Percentiles rank a stretch among this genome's conserved stretches.
Conservation (phyloP, 495 filamentous ascomycete genomes). For the Baudoinia panamericana region DNA sequence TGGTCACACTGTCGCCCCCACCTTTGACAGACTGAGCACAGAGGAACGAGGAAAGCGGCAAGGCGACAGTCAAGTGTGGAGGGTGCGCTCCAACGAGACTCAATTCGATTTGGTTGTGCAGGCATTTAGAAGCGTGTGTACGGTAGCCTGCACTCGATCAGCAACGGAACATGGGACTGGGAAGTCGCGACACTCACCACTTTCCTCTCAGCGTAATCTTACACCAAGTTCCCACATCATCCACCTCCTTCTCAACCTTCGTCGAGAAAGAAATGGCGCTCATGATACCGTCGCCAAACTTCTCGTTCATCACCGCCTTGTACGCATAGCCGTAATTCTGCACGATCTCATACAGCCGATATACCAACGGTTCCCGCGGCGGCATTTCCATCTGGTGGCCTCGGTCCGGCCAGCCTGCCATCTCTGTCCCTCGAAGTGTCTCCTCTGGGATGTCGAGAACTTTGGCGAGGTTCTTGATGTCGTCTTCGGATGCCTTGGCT, state of each 20-base stretch:
- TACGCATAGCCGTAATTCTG: constrained; percentile 97
- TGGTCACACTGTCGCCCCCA: too few species aligned
- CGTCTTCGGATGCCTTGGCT: constrained; percentile 62
- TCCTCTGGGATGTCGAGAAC: constrained; percentile 51
- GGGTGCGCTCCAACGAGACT: too few species aligned
- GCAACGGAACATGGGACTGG: background rate
- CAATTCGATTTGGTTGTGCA: constrained; percentile 6
- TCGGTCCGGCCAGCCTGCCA: constrained; percentile 67
- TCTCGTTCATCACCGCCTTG: constrained; percentile 95
- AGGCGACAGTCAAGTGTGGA: background rate
- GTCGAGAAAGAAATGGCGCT: constrained; percentile 88
- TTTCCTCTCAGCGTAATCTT: constrained; percentile 87
- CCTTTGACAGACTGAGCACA: too few species aligned
- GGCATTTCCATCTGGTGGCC: constrained; percentile 81
- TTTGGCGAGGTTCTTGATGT: constrained; percentile 57
- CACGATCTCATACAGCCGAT: constrained; percentile 88
- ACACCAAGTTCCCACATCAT: constrained; percentile 75
- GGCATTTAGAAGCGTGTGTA: constrained; percentile 28
- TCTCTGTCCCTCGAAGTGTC: constrained; percentile 41
- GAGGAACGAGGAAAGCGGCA: too few species aligned
- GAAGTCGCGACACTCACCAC: constrained; percentile 49
- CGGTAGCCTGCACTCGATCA: constrained; percentile 24
- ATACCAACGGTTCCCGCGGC: constrained; percentile 84
- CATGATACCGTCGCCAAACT: constrained; percentile 99
- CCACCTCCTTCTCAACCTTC: constrained; percentile 91